Evolutionary conservation across 1,284 basidiomycete genomes (phyloP).

Genomic region (Irpex sp.): DNA sequence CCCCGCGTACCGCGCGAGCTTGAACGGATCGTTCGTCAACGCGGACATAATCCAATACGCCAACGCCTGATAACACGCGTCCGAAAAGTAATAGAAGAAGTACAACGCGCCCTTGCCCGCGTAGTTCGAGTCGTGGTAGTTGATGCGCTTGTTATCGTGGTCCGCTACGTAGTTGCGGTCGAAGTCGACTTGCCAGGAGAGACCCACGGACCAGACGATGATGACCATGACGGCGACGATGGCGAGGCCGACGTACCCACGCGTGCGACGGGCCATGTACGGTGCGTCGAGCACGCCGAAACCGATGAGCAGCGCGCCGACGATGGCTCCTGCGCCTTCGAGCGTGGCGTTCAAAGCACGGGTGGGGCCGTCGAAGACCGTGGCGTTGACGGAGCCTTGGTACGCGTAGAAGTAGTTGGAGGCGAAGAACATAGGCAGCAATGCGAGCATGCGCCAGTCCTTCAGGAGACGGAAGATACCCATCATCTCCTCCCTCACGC

Average conservation of each 20-base stretch:
- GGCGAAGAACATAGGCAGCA: conserved; percentile 38
- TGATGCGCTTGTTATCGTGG: conserved; percentile 19
- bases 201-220: conserved; percentile 31
- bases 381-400: conserved; percentile 33
- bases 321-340: conserved; percentile 35
- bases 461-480: conserved; percentile 30
- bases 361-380: conserved; percentile 34
- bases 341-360: conserved; percentile 37
- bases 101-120: conserved; percentile 30
- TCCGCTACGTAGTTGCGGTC: conserved; percentile 18
- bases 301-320: conserved; percentile 38
- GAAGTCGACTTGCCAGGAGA: conserved; percentile 34
- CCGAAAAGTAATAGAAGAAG: conserved; percentile 37
- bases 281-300: conserved; percentile 33
- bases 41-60: conserved; percentile 40
- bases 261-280: conserved; percentile 27
- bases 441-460: conserved; percentile 34
- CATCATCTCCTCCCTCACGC: conserved; percentile 29
- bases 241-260: conserved; percentile 35
- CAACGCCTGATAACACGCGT: conserved; percentile 35
- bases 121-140: conserved; percentile 30
- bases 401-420: conserved; percentile 39
- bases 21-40: conserved; percentile 38
- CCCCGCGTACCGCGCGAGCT: conserved; percentile 37
- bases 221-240: conserved; percentile 29